phyloP scores from a whole-genome alignment of 1,284 basidiomycete species.

The Ceratobasidium sp. region DNA sequence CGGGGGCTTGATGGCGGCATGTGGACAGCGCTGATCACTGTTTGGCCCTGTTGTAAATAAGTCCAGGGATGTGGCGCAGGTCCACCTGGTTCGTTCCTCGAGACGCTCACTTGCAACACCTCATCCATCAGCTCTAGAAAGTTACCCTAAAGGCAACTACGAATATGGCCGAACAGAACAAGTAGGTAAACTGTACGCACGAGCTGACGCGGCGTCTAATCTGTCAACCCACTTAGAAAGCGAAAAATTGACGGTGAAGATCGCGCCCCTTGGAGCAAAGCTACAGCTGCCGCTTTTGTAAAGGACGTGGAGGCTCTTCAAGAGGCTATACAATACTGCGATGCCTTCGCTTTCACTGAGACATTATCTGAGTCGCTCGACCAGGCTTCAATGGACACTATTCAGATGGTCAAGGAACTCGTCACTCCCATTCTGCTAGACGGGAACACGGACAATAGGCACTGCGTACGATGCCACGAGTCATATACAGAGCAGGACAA shows the following conservation, averaged over 20 bases:
- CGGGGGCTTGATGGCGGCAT: too few relatives aligned
- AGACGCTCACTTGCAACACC: too few relatives aligned
- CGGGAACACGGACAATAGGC: neutral
- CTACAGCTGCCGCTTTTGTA: neutral
- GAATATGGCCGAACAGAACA: neutral
- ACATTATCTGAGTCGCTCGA: neutral
- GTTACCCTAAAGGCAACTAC: neutral
- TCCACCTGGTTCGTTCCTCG: too few relatives aligned
- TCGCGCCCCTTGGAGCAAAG: neutral
- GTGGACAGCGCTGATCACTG: too few relatives aligned
- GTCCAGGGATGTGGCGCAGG: too few relatives aligned
- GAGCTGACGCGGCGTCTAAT: too few relatives aligned
- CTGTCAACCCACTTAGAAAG: neutral
- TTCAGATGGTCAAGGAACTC: neutral
- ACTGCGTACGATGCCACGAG: slow-evolving; percentile 14
- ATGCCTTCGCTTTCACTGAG: neutral
- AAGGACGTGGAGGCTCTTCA: neutral
- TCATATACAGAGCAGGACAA: neutral
- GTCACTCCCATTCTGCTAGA: neutral
- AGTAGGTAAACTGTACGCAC: neutral
- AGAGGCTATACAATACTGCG: neutral
- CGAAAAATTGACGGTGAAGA: neutral
- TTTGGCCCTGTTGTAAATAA: too few relatives aligned
- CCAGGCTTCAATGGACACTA: neutral
- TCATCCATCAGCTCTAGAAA: too few relatives aligned